A percentile compares a stretch with the other conserved stretches of the same genome.
These are phyloP conservation scores for Puccinia novopanici DNA, from an alignment of 1,284 basidiomycete species.

Conservation along the genomic window DNA sequence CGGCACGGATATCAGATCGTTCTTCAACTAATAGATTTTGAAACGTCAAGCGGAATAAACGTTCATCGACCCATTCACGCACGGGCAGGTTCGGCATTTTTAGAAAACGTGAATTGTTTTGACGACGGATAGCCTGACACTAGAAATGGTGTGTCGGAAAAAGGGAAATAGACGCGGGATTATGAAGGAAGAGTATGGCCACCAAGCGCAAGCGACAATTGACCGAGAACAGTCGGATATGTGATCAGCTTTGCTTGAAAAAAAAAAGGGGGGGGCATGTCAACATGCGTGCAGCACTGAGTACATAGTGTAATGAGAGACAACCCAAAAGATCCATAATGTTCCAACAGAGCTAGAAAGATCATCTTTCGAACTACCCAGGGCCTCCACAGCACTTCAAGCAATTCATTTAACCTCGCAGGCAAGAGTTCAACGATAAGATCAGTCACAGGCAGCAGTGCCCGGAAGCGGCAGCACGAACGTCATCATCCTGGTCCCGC, in stretches of 20 bases:
- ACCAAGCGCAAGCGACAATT: conserved; percentile 67
- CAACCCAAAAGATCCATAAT: conserved; percentile 94
- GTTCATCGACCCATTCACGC: conserved; percentile 74
- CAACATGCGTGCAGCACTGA: conserved; percentile 3
- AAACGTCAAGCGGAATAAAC: conserved; percentile 81
- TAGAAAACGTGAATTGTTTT: conserved; percentile 83
- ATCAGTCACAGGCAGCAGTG: conserved; percentile 79
- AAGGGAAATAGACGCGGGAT: conserved; percentile 91
- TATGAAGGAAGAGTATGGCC: conserved; percentile 71
- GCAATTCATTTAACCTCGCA: conserved; percentile 65
- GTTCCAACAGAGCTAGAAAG: conserved; percentile 92
- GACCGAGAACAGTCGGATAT: conserved; percentile 74
- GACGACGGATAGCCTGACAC: conserved; percentile 89
- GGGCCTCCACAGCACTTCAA: conserved; percentile 87
- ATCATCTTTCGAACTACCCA: conserved; percentile 93
- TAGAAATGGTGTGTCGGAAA: conserved; percentile 94
- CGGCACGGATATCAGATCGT: conserved; percentile 77
- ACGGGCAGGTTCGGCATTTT: conserved; percentile 72
- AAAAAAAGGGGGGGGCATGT: conserved; percentile 34
- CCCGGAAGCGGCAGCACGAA: conserved; percentile 93
- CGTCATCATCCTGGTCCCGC: conserved; percentile 90
- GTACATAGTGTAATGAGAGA: conserved; percentile 40
- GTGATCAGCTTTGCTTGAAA: conserved; percentile 74
- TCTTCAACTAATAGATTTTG: conserved; percentile 96
- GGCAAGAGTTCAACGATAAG: conserved; percentile 77